Conservation (phyloP, 768 basidiomycete species). For the Rossbeevera mucosa region DNA sequence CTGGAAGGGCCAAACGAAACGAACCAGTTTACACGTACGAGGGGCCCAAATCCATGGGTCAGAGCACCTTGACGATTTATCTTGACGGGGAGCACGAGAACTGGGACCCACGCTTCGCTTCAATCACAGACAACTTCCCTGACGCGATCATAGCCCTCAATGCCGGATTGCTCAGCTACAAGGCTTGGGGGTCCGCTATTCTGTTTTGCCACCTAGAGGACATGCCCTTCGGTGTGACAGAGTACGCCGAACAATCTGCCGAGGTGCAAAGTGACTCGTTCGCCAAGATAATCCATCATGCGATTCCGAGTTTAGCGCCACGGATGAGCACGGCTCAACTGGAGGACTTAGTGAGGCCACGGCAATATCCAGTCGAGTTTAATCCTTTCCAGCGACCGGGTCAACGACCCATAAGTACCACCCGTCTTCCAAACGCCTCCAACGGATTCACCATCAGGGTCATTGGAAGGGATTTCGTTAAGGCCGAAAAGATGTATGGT, state of each 20-base stretch:
- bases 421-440: slow-evolving; percentile 28
- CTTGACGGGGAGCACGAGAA: slow-evolving; percentile 29
- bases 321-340: slow-evolving; percentile 21
- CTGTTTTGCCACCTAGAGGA: slow-evolving; percentile 27
- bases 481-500: background rate
- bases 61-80: slow-evolving; percentile 36
- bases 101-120: slow-evolving; percentile 23
- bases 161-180: slow-evolving; percentile 36
- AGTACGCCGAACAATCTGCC: slow-evolving; percentile 36
- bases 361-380: slow-evolving; percentile 28
- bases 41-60: slow-evolving; percentile 35
- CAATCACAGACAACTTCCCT: slow-evolving; percentile 23
- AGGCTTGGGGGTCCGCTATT: slow-evolving; percentile 36
- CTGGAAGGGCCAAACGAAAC: slow-evolving; percentile 26
- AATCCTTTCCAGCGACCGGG: slow-evolving; percentile 34
- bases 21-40: slow-evolving; percentile 34
- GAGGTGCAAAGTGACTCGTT: slow-evolving; percentile 29
- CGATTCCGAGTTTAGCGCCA: slow-evolving; percentile 22
- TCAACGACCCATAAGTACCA: slow-evolving; percentile 25
- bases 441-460: slow-evolving; percentile 32
- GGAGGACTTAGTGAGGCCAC: slow-evolving; percentile 21
- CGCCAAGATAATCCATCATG: slow-evolving; percentile 27
- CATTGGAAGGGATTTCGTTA: slow-evolving; percentile 17
- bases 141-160: slow-evolving; percentile 42
- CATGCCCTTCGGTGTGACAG: slow-evolving; percentile 32